phyloP scores from a whole-genome alignment of 345 rosid species.

The Triadica sebifera region DNA sequence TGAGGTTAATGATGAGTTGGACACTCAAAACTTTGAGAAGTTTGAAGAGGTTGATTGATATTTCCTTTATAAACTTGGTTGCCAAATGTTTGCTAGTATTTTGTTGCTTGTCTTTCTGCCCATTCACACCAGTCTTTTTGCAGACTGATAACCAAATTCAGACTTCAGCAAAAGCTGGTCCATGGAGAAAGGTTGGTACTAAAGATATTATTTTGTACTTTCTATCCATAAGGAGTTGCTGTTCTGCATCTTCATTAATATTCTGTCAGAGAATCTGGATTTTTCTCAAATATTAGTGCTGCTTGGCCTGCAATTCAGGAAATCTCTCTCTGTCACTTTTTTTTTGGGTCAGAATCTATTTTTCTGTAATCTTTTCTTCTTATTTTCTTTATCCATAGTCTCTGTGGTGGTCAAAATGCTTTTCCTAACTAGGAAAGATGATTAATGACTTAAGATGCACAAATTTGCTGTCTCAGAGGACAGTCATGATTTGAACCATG shows the following conservation, averaged over 20 bases:
- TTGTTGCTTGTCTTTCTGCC: constrained; percentile 3
- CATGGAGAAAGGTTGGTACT: constrained; percentile 39
- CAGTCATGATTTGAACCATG: not conserved
- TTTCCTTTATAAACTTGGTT: not conserved
- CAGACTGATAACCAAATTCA: constrained; percentile 30
- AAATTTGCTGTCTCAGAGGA: not conserved
- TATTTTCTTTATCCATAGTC: not conserved
- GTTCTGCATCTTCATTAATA: not conserved
- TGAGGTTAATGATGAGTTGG: constrained; percentile 58
- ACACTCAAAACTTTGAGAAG: constrained; percentile 66
- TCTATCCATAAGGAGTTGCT: not conserved
- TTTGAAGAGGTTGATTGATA: constrained; percentile 54
- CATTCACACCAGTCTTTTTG: constrained; percentile 5
- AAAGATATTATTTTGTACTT: not conserved
- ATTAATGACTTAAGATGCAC: not conserved
- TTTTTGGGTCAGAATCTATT: not conserved
- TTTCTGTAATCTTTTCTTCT: not conserved
- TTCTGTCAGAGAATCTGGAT: not conserved
- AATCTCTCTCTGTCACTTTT: no score
- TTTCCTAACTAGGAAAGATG: not conserved
- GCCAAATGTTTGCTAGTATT: not conserved
- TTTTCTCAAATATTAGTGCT: not conserved
- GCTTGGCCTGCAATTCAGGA: not conserved
- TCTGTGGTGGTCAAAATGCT: not conserved
- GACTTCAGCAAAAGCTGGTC: constrained; percentile 31